Conservation (phyloP, 78 protist genomes). For the Pigoraptor vietnamica region DNA sequence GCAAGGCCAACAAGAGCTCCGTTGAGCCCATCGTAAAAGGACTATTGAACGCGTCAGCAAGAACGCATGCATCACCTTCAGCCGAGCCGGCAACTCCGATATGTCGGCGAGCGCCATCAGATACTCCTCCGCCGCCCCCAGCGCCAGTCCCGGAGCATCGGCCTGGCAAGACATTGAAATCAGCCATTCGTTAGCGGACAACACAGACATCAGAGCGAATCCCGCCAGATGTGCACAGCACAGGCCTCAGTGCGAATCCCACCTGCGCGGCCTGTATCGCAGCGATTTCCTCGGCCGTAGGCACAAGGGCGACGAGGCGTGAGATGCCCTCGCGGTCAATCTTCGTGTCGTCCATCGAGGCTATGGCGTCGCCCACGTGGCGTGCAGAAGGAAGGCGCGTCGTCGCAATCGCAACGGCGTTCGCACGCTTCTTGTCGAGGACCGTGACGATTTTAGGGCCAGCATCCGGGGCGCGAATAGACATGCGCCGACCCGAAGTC, state of each 20-base stretch:
- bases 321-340: background rate
- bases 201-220: background rate
- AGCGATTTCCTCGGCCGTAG: background rate
- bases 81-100: background rate
- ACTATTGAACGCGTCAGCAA: too few species aligned
- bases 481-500: background rate
- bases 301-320: background rate
- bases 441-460: background rate
- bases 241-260: background rate
- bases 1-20: background rate
- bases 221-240: too few species aligned
- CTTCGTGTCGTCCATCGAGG: background rate
- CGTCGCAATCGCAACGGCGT: background rate
- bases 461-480: background rate
- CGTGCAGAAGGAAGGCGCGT: background rate
- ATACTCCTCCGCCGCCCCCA: background rate
- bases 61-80: too few species aligned
- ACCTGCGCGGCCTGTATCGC: background rate
- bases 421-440: background rate
- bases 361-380: background rate
- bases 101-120: background rate
- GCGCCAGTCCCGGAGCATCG: background rate
- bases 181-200: background rate
- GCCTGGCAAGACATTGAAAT: background rate
- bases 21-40: too few species aligned